Evolutionary conservation across 441 rosid genomes (phyloP), one percentile per base, ranked within the genome.

Genomic region (Jatropha multifida): DNA sequence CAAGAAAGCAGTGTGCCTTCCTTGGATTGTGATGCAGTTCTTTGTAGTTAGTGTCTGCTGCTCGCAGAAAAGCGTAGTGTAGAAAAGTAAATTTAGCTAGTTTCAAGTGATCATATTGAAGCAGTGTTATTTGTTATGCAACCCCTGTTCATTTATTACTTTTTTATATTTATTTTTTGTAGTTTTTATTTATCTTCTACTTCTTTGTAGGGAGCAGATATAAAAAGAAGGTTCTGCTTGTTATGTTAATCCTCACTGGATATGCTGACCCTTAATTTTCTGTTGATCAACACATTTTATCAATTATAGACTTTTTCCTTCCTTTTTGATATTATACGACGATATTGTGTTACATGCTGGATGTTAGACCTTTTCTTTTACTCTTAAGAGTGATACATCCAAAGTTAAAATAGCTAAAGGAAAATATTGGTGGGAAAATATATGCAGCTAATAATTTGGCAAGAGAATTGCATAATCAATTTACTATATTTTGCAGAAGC

Each of bases 1-100:
- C 98, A 8, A 91, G 92, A 82, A 92, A 88, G 86, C 98, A 93
- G 78, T 90, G 93, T 70, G 77, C 91, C 7, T 90, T 84, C 83
- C 89, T 86, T 46, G 87, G 93, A 59, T 84, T 85, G 77, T 93
- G 92, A 90, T 20, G 74, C 32, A 14, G 71, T 74, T 60, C n/a
- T 49, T 49, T 51, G 74, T 67, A 61, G 71, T 60, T 66, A 70
- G 71, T 41, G 67, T 82, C 83, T 81, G 86, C 85, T 49, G 38
- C 86, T 82, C 65, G 88, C 87, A 77, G 86, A 77, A 82, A 71
- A 76, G 48, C 69, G 62, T 77, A 56, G n/a, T 85, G 86, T 87
- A 80, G 86, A 83, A 65, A 80, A 72, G 72, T 4, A 44, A 44
- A 6, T 5, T 44, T 79, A 84, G 84, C 78, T 77, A 81, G 83